Base-by-base conservation (phyloP, 352 stramenopile genomes). In the Phytophthora foliorum region DNA sequence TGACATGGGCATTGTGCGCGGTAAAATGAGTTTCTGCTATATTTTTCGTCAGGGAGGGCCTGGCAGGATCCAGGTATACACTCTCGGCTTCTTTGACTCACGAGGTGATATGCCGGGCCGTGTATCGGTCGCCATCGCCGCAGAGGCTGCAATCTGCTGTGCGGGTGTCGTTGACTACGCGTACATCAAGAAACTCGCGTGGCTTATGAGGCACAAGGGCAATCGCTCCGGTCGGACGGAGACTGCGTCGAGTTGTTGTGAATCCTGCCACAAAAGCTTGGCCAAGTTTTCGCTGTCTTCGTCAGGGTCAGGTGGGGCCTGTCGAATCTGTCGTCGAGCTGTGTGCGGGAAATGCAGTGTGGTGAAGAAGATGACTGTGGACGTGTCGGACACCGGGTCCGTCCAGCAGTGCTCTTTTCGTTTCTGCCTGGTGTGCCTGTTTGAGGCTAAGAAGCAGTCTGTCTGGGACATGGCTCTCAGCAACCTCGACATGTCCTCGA, bases 111-210 rank as follows among this genome's bases (percentile, higher is more conserved):
- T 90, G 63, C 67, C 79, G 16, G 78, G 80, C 54, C 56, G 70
- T 21, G 55, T 90, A 8, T 81, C 75, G 0, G 69, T 82, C 8
- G 45, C 63, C 6, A 73, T 89, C 44, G 75, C 69, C 19, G 68
- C 78, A 19, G 80, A 89, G 9, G 64, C 72, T 22, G 76, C 86
- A 13, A 77, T 89, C 22, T 61, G 72, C 16, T 79, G 62, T 34
- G 63, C 69, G 16, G 56, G 63, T 6, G 57, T 88, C 10, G 69
- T 81, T 21, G 80, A 91, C 58, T 89, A 77, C 56, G 73, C 77
- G 16, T 80, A 86, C 50, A 64, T 85, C 46, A 88, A 87, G 63
- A 91, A 91, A 38, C 75, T 91, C 45, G 70, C 61, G 54, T 87
- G 75, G 76, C 69, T 91, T n/a, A 80, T 86, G 69, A 56, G 73